phyloP scores from a whole-genome alignment of 192 early-diverging fungal genomes.

The Coemansia sp. region DNA sequence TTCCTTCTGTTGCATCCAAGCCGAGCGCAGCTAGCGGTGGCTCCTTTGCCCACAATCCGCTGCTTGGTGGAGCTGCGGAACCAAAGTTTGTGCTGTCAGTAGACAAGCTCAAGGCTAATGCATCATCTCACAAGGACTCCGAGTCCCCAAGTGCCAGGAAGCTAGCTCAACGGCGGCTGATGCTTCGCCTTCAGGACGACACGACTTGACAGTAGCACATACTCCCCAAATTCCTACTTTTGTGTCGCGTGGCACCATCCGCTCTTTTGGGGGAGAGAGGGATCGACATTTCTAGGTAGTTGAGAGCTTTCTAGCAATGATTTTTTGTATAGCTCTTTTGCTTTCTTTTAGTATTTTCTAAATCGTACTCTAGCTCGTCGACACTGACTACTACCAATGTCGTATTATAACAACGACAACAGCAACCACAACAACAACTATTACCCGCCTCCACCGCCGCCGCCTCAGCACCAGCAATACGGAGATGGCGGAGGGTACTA shows the following conservation, averaged over 20 bases:
- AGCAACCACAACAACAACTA: slow-evolving; percentile 20
- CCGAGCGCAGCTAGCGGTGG: neutral
- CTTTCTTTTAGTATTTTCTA: neutral
- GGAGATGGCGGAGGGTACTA: slow-evolving; percentile 10
- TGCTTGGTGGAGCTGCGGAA: slow-evolving; percentile 9
- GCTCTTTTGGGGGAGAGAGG: neutral
- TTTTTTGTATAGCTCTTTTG: neutral
- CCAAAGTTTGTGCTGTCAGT: slow-evolving; percentile 34
- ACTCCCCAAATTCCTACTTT: neutral
- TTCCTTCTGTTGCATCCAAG: neutral
- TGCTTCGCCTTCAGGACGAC: slow-evolving; percentile 43
- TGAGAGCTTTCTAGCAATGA: neutral
- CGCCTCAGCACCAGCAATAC: slow-evolving; percentile 10
- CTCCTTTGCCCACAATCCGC: slow-evolving; percentile 34
- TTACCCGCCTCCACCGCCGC: slow-evolving; percentile 24
- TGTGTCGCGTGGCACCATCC: neutral
- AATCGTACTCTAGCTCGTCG: neutral
- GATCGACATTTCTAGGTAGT: neutral
- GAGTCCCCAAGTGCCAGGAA: neutral
- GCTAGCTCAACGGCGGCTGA: slow-evolving; percentile 18
- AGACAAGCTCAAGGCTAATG: neutral
- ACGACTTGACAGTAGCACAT: neutral
- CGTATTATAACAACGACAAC: slow-evolving; percentile 20
- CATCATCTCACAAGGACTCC: neutral
- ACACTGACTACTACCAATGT: slow-evolving; percentile 9